Evolutionary conservation across 345 rosid species (phyloP).

Genomic region (Pugionium cornutum): DNA sequence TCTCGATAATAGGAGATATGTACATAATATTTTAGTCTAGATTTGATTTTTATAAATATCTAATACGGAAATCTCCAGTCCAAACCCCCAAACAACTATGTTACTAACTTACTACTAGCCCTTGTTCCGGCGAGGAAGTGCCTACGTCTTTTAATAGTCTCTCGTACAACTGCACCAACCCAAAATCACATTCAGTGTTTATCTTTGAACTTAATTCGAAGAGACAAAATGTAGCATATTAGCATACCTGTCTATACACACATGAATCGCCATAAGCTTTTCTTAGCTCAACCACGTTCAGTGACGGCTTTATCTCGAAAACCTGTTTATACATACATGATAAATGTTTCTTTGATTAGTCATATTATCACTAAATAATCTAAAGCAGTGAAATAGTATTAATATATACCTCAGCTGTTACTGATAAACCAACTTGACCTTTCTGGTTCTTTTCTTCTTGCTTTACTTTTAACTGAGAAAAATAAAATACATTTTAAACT

Average conservation of each 20-base stretch:
- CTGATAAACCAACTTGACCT: conserved; percentile 55
- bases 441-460: conserved; percentile 57
- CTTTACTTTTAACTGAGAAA: conserved; percentile 61
- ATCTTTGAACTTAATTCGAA: neutral
- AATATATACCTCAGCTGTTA: conserved; percentile 74
- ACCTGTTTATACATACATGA: conserved; percentile 47
- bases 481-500: neutral
- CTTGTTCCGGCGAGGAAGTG: conserved; percentile 42
- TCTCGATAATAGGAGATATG: no score
- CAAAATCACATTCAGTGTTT: conserved; percentile 1
- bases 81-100: conserved; percentile 25
- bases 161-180: conserved; percentile 68
- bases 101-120: conserved; percentile 14
- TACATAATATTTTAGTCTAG: no score
- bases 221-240: neutral
- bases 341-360: conserved; percentile 6
- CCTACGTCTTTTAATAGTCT: conserved; percentile 71
- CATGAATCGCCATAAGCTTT: conserved; percentile 79
- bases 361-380: conserved; percentile 2
- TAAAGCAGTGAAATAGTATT: neutral
- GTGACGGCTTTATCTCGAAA: conserved; percentile 75
- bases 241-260: conserved; percentile 73
- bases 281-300: conserved; percentile 79
- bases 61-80: conserved; percentile 3
- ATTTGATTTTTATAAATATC: no score